Percentiles rank a stretch among this genome's conserved stretches.
Conservation (phyloP, 495 filamentous ascomycete genomes). For the Neurospora sp. region DNA sequence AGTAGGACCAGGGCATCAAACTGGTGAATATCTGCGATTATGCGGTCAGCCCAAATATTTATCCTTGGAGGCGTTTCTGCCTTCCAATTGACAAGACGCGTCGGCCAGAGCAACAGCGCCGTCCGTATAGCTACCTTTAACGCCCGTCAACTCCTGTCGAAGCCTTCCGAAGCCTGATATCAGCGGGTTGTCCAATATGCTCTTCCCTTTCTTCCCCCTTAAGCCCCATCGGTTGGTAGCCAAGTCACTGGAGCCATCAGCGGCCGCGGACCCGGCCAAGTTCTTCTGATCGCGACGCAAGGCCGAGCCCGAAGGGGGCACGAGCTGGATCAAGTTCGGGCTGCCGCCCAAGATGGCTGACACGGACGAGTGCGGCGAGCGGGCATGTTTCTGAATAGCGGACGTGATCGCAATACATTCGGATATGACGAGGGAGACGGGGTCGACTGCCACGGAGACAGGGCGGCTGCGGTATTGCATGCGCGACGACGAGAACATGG, state of each 20-base stretch:
- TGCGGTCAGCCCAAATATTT: conserved; percentile 7
- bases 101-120: background rate
- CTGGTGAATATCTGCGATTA: conserved; percentile 58
- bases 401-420: conserved; percentile 98
- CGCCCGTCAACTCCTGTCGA: conserved; percentile 80
- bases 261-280: conserved; percentile 9
- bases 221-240: conserved; percentile 69
- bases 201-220: conserved; percentile 93
- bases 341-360: conserved; percentile 87
- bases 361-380: conserved; percentile 94
- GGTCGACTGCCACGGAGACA: conserved; percentile 77
- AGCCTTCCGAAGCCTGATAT: conserved; percentile 91
- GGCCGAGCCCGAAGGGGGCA: conserved; percentile 27
- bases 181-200: conserved; percentile 95
- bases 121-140: conserved; percentile 49
- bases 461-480: conserved; percentile 41
- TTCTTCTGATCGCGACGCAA: conserved; percentile 24
- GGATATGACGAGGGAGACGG: conserved; percentile 89
- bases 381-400: conserved; percentile 94
- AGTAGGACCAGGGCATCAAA: conserved; percentile 88
- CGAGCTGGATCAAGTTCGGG: conserved; percentile 42
- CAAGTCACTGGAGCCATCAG: conserved; percentile 29
- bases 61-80: background rate
- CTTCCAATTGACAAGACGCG: background rate
- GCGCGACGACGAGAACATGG: conserved; percentile 22